These are phyloP conservation scores for Colletotrichum musae DNA, from an alignment of 2,329 filamentous ascomycete species.

Conservation along the genomic window DNA sequence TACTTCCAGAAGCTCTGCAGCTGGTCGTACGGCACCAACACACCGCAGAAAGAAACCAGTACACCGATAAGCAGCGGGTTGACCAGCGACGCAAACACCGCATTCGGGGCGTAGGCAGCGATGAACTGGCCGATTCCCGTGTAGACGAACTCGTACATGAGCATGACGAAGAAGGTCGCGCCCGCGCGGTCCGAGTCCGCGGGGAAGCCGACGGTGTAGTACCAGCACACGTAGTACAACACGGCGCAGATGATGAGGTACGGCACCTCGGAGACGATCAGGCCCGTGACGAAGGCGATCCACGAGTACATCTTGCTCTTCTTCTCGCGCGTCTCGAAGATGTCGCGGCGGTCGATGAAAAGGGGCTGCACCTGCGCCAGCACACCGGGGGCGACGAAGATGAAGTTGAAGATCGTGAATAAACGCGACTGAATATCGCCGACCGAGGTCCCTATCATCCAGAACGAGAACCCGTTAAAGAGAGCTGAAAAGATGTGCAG, in stretches of 20 bases:
- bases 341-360: slow-evolving; percentile 69
- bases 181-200: slow-evolving; percentile 61
- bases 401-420: slow-evolving; percentile 75
- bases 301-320: slow-evolving; percentile 74
- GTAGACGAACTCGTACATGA: slow-evolving; percentile 73
- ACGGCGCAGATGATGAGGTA: slow-evolving; percentile 61
- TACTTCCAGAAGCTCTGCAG: slow-evolving; percentile 78
- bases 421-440: slow-evolving; percentile 65
- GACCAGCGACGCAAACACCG: slow-evolving; percentile 70
- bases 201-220: slow-evolving; percentile 70
- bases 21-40: slow-evolving; percentile 76
- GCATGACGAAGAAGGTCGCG: slow-evolving; percentile 66
- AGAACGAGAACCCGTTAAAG: slow-evolving; percentile 75
- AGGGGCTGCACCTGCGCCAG: slow-evolving; percentile 72
- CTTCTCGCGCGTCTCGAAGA: slow-evolving; percentile 72
- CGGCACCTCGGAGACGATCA: slow-evolving; percentile 64
- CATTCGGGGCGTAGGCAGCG: slow-evolving; percentile 74
- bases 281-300: slow-evolving; percentile 70
- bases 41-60: slow-evolving; percentile 80
- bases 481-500: slow-evolving; percentile 69
- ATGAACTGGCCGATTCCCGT: slow-evolving; percentile 74
- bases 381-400: slow-evolving; percentile 72
- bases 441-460: slow-evolving; percentile 67
- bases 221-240: slow-evolving; percentile 69
- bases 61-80: slow-evolving; percentile 70